Conservation (phyloP, 371 early-diverging fungal genomes). For the Mucor saturninus region DNA sequence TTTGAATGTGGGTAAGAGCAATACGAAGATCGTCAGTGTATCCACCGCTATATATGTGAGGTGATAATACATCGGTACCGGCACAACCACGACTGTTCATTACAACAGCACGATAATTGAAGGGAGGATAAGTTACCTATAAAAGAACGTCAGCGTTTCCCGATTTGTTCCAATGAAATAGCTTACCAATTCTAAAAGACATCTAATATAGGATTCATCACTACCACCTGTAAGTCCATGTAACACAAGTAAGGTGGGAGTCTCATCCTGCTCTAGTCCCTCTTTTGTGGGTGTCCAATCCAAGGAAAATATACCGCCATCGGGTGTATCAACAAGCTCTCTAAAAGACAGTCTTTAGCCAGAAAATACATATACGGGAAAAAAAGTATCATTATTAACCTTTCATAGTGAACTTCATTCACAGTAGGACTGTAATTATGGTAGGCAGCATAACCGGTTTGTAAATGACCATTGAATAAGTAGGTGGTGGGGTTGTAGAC, state of each 20-base stretch:
- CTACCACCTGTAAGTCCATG: constrained; percentile 93
- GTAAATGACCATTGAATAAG: constrained; percentile 65
- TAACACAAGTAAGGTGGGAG: constrained; percentile 76
- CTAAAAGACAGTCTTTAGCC: constrained; percentile 29
- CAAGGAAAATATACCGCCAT: constrained; percentile 86
- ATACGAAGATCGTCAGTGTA: constrained; percentile 82
- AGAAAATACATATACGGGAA: constrained; percentile 9
- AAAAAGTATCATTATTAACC: constrained; percentile 33
- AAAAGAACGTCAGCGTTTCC: background rate
- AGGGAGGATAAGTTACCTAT: constrained; percentile 51
- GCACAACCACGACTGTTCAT: constrained; percentile 91
- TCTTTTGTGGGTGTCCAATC: constrained; percentile 81
- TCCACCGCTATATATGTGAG: constrained; percentile 83
- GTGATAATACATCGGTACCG: constrained; percentile 72
- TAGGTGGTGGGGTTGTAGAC: constrained; percentile 57
- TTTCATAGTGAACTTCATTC: constrained; percentile 55
- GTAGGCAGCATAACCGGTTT: constrained; percentile 67
- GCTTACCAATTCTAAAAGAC: constrained; percentile 66
- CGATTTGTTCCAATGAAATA: background rate
- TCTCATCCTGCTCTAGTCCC: constrained; percentile 52
- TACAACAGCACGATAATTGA: constrained; percentile 77
- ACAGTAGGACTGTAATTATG: constrained; percentile 40
- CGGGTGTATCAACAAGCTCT: constrained; percentile 70
- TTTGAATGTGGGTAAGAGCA: constrained; percentile 63
- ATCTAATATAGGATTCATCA: constrained; percentile 86